phyloP scores from a whole-genome alignment of 805 yeast genomes.

The Nakazawaea pomicola region DNA sequence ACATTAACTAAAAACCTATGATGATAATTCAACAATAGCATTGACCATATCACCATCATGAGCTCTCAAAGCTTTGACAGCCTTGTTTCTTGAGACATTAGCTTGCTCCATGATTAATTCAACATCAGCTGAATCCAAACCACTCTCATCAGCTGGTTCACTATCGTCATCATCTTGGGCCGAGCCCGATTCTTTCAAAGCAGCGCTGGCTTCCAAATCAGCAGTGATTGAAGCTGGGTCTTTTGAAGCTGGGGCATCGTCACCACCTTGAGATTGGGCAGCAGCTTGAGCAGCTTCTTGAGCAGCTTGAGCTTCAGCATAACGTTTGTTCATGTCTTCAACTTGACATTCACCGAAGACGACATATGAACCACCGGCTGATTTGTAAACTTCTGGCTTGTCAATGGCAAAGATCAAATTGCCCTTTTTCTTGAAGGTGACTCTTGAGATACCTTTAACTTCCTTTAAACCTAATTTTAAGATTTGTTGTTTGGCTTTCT shows the following conservation, averaged over 20 bases:
- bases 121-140: slow-evolving; percentile 77
- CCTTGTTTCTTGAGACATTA: slow-evolving; percentile 82
- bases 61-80: slow-evolving; percentile 82
- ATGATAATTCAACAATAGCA: slow-evolving; percentile 80
- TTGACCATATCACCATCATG: slow-evolving; percentile 94
- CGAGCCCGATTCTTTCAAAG: slow-evolving; percentile 32
- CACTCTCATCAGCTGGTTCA: slow-evolving; percentile 79
- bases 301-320: slow-evolving; percentile 78
- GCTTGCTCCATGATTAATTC: slow-evolving; percentile 89
- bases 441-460: slow-evolving; percentile 90
- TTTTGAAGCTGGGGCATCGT: slow-evolving; percentile 35
- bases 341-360: slow-evolving; percentile 98
- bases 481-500: slow-evolving; percentile 90
- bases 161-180: slow-evolving; percentile 51
- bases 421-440: slow-evolving; percentile 90
- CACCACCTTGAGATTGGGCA: slow-evolving; percentile 33
- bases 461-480: slow-evolving; percentile 85
- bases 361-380: slow-evolving; percentile 89
- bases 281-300: slow-evolving; percentile 55
- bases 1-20: neutral
- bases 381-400: slow-evolving; percentile 90
- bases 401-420: slow-evolving; percentile 89
- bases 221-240: slow-evolving; percentile 79
- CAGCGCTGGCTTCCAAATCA: slow-evolving; percentile 68
- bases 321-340: slow-evolving; percentile 87